Evolutionary conservation across 495 filamentous ascomycete species (phyloP).

Genomic region (Friedmanniomyces simplex): DNA sequence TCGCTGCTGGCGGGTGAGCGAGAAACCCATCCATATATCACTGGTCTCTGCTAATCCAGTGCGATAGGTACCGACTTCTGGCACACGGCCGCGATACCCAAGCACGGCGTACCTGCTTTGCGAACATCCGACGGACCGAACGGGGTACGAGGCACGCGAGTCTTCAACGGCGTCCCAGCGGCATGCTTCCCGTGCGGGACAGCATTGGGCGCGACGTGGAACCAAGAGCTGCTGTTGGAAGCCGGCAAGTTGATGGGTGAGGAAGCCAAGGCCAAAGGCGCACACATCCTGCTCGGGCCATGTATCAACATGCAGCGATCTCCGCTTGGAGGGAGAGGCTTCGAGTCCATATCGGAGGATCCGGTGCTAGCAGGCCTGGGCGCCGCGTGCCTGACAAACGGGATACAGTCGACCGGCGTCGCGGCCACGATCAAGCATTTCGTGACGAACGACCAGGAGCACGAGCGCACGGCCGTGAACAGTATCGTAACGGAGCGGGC

Average conservation of each 20-base stretch:
- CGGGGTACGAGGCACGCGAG: constrained; percentile 61
- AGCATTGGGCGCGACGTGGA: constrained; percentile 62
- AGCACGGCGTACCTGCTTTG: constrained; percentile 57
- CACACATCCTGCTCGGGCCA: constrained; percentile 61
- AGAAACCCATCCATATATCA: no score
- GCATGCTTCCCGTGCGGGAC: constrained; percentile 30
- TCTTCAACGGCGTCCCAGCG: constrained; percentile 54
- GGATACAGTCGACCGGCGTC: constrained; percentile 60
- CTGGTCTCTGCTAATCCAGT: no score
- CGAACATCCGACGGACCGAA: constrained; percentile 68
- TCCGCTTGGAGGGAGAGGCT: constrained; percentile 66
- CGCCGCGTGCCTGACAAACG: constrained; percentile 55
- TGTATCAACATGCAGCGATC: constrained; percentile 71
- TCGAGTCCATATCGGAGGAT: constrained; percentile 74
- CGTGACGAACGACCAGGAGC: constrained; percentile 72
- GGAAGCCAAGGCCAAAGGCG: constrained; percentile 59
- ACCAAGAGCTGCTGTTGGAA: constrained; percentile 48
- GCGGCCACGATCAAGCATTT: constrained; percentile 72
- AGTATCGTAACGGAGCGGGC: constrained; percentile 58
- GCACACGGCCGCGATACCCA: constrained; percentile 59
- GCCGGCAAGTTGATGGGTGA: constrained; percentile 55
- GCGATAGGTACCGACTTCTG: constrained; percentile 65
- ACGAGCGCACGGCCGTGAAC: constrained; percentile 57
- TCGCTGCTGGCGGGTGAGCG: constrained; percentile 52
- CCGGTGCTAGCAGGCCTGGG: constrained; percentile 58